Conservation (phyloP, 2,329 filamentous ascomycete genomes). For the Exophiala xenobiotica region DNA sequence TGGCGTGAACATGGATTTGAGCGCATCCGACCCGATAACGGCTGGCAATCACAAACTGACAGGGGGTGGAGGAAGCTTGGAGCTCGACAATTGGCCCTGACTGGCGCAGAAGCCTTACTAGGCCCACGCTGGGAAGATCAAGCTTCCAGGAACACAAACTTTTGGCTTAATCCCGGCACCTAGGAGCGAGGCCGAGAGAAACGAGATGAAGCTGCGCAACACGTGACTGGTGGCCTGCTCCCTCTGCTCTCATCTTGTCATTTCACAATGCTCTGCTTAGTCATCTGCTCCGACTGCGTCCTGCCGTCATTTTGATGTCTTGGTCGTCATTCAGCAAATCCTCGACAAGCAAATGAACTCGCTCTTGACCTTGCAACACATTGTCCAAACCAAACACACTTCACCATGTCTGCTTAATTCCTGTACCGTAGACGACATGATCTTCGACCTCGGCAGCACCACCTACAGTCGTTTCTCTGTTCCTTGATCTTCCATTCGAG, state of each 20-base stretch:
- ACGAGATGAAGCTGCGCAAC: not conserved
- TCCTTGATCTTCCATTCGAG: constrained; percentile 6
- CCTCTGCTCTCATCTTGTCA: not conserved
- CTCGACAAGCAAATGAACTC: not conserved
- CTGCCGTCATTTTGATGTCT: not conserved
- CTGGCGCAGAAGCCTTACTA: too few relatives aligned
- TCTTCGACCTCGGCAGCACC: constrained; percentile 25
- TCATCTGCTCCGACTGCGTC: not conserved
- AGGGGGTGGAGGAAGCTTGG: not conserved
- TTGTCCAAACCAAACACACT: not conserved
- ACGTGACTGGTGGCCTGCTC: not conserved
- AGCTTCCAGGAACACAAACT: not conserved
- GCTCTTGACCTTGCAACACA: not conserved
- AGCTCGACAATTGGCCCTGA: not conserved
- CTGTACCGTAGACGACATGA: constrained; percentile 17
- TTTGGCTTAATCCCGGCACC: not conserved
- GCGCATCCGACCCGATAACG: constrained; percentile 16
- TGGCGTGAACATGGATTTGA: constrained; percentile 12
- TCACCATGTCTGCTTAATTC: not conserved
- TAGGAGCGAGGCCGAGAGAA: not conserved
- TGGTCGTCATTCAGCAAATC: not conserved
- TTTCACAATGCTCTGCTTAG: not conserved
- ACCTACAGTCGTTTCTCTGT: constrained; percentile 26
- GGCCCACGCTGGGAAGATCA: not conserved
- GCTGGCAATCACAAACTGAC: constrained; percentile 2